Evolutionary conservation across 1,284 basidiomycete genomes (phyloP), one percentile per base, ranked within the genome.

Genomic region (Rhizopogon hawkerae): DNA sequence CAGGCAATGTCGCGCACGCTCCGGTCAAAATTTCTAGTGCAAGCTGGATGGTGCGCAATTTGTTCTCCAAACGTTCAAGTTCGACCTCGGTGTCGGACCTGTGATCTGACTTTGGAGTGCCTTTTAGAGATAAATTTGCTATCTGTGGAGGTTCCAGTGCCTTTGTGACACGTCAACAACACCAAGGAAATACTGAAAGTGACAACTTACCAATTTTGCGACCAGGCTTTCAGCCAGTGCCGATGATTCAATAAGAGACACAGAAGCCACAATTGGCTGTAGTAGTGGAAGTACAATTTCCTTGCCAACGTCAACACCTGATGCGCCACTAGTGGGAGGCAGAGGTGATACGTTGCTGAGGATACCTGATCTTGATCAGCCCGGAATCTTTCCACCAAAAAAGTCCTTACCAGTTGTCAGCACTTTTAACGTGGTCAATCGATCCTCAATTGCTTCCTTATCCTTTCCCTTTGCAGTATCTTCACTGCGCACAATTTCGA

Each of bases 21-120:
- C 85, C 85, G 0, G 90, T 93, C 56, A 95, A 67, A 46, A 95
- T 80, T 68, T 96, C 92, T 31, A 96, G 73, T 14, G 86, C 79
- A 33, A 92, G 75, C 54, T 87, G 83, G 6, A 90, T 74, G 2
- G 87, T 86, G 54, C 83, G 77, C 46, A 95, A 66, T 52, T 71
- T 78, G 10, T 75, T 70, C 66, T 96, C 92, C 35, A 92, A 70
- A n/a, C 72, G 69, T 52, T 88, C 85, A 5, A 95, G 75, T 59
- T 84, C 79, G 11, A 79, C 53, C 60, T 92, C 86, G 5, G 75
- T 74, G 0, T 73, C 60, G 2, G 84, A 77, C 60, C 79, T 84
- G 64, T 93, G 83, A 61, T 93, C 87, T 13, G 78, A 76, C 57
- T 79, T 78, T 9, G 84, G 85, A 0, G 72, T 69, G 52, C 78